Percentiles rank a stretch among this genome's conserved stretches.
Evolutionary conservation across 495 filamentous ascomycete species (phyloP).

Genomic region (Penicillium dipodomyicola): DNA sequence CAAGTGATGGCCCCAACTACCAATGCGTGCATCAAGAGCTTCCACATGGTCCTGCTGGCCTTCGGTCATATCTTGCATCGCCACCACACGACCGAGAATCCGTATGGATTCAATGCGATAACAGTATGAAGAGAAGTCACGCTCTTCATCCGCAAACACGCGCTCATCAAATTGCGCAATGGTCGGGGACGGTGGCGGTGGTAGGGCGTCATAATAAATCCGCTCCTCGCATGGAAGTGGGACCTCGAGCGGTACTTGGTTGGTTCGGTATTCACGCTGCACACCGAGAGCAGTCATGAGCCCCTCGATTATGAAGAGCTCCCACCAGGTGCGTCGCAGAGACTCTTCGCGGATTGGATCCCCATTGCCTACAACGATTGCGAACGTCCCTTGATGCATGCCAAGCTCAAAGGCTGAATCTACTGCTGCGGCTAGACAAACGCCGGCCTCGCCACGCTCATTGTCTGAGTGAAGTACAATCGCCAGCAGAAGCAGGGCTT

Average conservation of each 20-base stretch:
- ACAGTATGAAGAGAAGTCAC: constrained; percentile 46
- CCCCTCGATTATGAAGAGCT: constrained; percentile 74
- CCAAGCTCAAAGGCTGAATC: constrained; percentile 71
- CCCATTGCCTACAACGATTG: constrained; percentile 41
- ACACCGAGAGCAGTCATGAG: constrained; percentile 50
- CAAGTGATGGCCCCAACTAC: constrained; percentile 80
- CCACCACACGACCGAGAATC: constrained; percentile 72
- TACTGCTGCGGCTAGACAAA: constrained; percentile 65
- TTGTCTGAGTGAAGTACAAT: constrained; percentile 75
- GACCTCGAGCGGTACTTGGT: constrained; percentile 38
- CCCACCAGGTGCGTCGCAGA: constrained; percentile 89
- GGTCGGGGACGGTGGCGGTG: constrained; percentile 38
- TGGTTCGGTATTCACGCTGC: constrained; percentile 36
- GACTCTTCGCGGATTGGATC: constrained; percentile 67
- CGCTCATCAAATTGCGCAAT: constrained; percentile 47
- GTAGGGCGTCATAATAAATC: constrained; percentile 45
- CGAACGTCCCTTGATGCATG: constrained; percentile 61
- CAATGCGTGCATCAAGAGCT: constrained; percentile 70
- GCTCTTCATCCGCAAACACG: constrained; percentile 46
- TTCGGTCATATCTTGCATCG: constrained; percentile 36
- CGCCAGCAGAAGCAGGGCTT: constrained; percentile 72
- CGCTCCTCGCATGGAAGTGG: constrained; percentile 47
- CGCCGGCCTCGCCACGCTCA: constrained; percentile 61
- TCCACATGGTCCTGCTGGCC: constrained; percentile 47
- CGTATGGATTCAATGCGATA: constrained; percentile 62